These are phyloP conservation scores for Elymus sibiricus DNA, from an alignment of 176 grass and related monocot genomes.

Conservation along the genomic window DNA sequence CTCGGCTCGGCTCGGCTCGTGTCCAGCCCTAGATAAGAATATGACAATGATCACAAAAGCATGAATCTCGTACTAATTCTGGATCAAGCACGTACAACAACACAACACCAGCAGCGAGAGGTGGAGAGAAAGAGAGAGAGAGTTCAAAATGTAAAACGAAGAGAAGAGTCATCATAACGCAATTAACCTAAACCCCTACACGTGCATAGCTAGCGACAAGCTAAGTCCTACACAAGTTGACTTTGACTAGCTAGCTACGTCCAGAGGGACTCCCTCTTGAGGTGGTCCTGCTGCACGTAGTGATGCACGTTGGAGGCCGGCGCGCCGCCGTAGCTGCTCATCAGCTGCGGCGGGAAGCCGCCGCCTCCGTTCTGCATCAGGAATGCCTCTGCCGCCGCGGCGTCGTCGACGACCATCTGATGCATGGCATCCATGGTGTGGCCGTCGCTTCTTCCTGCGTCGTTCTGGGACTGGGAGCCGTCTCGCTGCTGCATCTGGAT, in stretches of 20 bases:
- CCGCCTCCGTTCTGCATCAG: slow-evolving; percentile 49
- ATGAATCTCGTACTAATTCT: not conserved
- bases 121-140: not conserved
- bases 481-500: slow-evolving; percentile 75
- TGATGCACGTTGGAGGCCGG: slow-evolving; percentile 30
- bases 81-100: not conserved
- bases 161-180: not conserved
- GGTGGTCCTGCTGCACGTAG: slow-evolving; percentile 47
- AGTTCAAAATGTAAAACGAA: not conserved
- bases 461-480: not conserved
- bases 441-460: not conserved
- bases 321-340: slow-evolving; percentile 48
- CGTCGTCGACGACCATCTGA: slow-evolving; percentile 17
- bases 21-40: not conserved
- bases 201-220: slow-evolving; percentile 1
- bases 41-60: not conserved
- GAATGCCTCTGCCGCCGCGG: slow-evolving; percentile 41
- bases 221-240: slow-evolving; percentile 14
- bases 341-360: slow-evolving; percentile 31
- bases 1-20: too few relatives aligned
- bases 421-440: not conserved
- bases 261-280: slow-evolving; percentile 87
- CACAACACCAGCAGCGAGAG: not conserved
- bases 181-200: slow-evolving; percentile 24
- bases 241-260: slow-evolving; percentile 46